Evolutionary conservation across 2,329 filamentous ascomycete genomes (phyloP).

Genomic region (Nothopassalora personata): DNA sequence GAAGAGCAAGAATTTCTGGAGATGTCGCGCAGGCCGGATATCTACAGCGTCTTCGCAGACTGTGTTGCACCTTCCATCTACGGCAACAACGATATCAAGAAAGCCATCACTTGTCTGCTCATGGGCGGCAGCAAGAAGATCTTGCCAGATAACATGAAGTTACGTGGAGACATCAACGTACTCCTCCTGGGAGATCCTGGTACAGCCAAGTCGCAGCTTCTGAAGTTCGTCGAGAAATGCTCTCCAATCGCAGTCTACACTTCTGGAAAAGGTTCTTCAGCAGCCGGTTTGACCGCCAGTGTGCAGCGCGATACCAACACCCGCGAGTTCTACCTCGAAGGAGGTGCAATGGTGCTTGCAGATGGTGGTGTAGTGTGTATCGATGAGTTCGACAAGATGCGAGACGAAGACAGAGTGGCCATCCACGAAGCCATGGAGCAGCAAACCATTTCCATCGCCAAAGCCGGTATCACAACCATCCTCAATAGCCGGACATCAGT

Average conservation of each 20-base stretch:
- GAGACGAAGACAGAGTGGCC: slow-evolving; percentile 92
- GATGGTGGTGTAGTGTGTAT: slow-evolving; percentile 97
- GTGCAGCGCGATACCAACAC: slow-evolving; percentile 90
- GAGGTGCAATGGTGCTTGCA: slow-evolving; percentile 95
- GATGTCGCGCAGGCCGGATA: slow-evolving; percentile 80
- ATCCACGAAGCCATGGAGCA: slow-evolving; percentile 99
- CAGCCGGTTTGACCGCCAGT: slow-evolving; percentile 92
- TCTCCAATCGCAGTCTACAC: slow-evolving; percentile 98
- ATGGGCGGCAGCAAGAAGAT: slow-evolving; percentile 98
- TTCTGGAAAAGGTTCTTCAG: slow-evolving; percentile 95
- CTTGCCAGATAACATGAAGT: slow-evolving; percentile 91
- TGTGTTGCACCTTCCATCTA: slow-evolving; percentile 98
- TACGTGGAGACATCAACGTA: slow-evolving; percentile 97
- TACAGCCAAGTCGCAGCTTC: slow-evolving; percentile 93
- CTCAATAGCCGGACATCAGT: slow-evolving; percentile 94
- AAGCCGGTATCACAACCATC: slow-evolving; percentile 97
- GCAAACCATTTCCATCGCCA: slow-evolving; percentile 97
- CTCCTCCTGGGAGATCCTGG: slow-evolving; percentile 93
- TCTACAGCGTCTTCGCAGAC: slow-evolving; percentile 85
- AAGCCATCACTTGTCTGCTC: slow-evolving; percentile 87
- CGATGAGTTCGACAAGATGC: slow-evolving; percentile 99
- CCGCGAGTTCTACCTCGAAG: slow-evolving; percentile 95
- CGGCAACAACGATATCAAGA: slow-evolving; percentile 93
- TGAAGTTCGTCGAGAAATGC: slow-evolving; percentile 96
- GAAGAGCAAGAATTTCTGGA: slow-evolving; percentile 96